Evolutionary conservation across 441 rosid genomes (phyloP), one percentile per base, ranked within the genome.

Genomic region (Viola pubescens): DNA sequence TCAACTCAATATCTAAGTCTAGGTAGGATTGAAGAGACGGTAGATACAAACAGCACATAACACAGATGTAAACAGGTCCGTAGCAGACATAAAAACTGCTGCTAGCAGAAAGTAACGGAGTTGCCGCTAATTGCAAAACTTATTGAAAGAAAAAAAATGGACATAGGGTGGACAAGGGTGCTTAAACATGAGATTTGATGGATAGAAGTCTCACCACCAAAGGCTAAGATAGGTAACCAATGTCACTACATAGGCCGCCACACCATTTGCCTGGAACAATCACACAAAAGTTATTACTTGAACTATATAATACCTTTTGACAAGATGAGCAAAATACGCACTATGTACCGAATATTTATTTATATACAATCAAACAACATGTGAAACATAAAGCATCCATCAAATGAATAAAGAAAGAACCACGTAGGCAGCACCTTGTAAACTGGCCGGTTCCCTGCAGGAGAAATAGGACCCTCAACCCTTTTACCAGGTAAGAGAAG

Each of bases 381-480:
- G 53, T 39, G n/a, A 51, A 61, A 60, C 16, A 26, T 26, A 26
- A 26, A 12, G 14, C 37, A 45, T 39, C 34, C 34, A 62, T 48
- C 42, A 60, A 7, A 34, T 54, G 9, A 8, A 54, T n/a, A 6
- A 40, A 43, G 62, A 57, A 10, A 66, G 16, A 39, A 65, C 49
- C 13, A 13, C 37, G 49, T 26, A 26, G 34, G 2, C 34, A 26
- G 4, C 59, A 94, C 98, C 88, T 94, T 94, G 73, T 94, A 94
- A 73, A 86, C 78, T 3, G 99, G 99, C 38, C 73, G 82, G 66
- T 94, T 80, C 50, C 97, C 98, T 0, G 81, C 42, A 46, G 97
- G 97, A 73, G 98, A 88, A 42, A 88, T 59, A 0, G 98, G 98
- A 51, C 98, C 98, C 67, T 79, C 87, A 56, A 90, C 91, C 43